These are phyloP conservation scores for Austroboletus rostrupii DNA, from an alignment of 1,284 basidiomycete genomes.

Conservation along the genomic window DNA sequence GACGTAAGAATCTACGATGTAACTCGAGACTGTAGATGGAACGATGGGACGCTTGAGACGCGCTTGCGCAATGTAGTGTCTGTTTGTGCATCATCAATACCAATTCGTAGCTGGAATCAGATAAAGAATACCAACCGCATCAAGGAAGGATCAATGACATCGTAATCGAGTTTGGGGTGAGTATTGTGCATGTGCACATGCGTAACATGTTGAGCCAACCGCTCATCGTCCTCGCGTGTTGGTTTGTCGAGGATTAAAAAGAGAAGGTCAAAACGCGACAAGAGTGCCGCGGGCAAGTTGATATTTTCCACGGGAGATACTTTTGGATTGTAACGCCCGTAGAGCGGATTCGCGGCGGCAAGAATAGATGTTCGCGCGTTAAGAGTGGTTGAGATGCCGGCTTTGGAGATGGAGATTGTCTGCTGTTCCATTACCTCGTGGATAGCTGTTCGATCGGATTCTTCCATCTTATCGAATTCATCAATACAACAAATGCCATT, in stretches of 20 bases:
- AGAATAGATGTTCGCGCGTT: constrained; percentile 99
- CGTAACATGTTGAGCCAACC: constrained; percentile 95
- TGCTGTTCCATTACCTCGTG: constrained; percentile 99
- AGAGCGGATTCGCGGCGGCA: constrained; percentile 96
- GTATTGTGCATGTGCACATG: constrained; percentile 96
- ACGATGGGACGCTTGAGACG: constrained; percentile 87
- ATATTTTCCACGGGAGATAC: constrained; percentile 99
- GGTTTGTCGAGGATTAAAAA: constrained; percentile 98
- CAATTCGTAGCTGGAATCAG: not conserved
- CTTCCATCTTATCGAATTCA: constrained; percentile 99
- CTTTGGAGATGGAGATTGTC: constrained; percentile 99
- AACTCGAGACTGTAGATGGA: constrained; percentile 82
- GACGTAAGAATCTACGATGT: constrained; percentile 95
- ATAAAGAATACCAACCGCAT: constrained; percentile 64
- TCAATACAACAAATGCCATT: constrained; percentile 99
- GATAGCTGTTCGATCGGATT: constrained; percentile 94
- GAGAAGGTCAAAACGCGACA: constrained; percentile 94
- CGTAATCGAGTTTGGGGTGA: constrained; percentile 83
- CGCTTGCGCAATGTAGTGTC: constrained; percentile 96
- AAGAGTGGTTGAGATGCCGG: constrained; percentile 96
- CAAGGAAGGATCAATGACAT: constrained; percentile 79
- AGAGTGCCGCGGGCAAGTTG: constrained; percentile 93
- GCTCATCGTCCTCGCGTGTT: constrained; percentile 89
- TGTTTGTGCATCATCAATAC: constrained; percentile 29
- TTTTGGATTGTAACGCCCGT: constrained; percentile 97